Base-by-base conservation (phyloP, 495 filamentous ascomycete genomes). In the Stereocaulon alpinum region DNA sequence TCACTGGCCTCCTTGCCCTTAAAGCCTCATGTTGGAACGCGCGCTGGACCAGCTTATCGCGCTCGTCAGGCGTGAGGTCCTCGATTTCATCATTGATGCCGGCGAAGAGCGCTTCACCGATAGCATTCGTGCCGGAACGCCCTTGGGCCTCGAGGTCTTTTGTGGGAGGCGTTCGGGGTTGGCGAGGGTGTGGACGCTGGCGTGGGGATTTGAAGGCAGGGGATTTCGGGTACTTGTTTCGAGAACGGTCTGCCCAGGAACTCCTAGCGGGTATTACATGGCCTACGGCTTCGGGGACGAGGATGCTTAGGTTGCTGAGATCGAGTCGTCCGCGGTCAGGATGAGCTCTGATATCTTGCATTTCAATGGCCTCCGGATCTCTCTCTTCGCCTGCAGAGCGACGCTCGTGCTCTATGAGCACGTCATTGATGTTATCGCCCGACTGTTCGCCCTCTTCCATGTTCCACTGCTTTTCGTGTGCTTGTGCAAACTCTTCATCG, bases 1-100 rank as follows among this genome's bases (percentile, higher is more conserved):
- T 82, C 12, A 88, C 87, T 0, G 93, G 93, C 34, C 90, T 77
- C 55, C 88, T 84, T 12, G 94, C 88, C 43, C 92, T 82, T 22
- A 96, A 75, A 5, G 93, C 93, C 49, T 86, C 82, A 68, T 98
- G 93, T 73, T 89, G 86, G 73, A 97, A 98, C 20, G 92, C 91
- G 56, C 87, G 84, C 59, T 86, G 84, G 10, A 96, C 88, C 40
- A 97, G 78, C 62, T 83, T 79, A 66, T 97, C 91, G 62, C 93
- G 81, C 71, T 96, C 90, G 55, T 91, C 88, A 0, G 91, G 89
- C 24, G 88, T 93, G 49, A 98, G 77, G 73, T 97, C 93, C 69
- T 97, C 93, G 52, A 98, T 83, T 72, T 94, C 88, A 62, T 96
- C 92, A 63, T 89, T 80, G 67, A 91, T 87, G 48, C 87, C 87